Percentiles rank a stretch among this genome's conserved stretches.
phyloP scores from a whole-genome alignment of 345 rosid genomes.

The Anastatica hierochuntica region DNA sequence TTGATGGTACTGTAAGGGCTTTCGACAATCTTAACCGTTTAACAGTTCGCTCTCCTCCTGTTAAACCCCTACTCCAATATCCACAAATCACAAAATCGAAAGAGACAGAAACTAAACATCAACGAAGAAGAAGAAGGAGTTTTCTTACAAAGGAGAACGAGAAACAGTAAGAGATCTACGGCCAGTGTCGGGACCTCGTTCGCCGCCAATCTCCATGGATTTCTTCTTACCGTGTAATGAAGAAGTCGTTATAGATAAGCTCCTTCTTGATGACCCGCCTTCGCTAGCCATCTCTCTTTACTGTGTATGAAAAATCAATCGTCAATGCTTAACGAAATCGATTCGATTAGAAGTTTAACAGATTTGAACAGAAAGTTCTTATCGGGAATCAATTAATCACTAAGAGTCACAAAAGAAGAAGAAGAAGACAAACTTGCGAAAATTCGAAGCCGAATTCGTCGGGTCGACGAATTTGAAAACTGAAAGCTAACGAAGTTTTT shows the following conservation, averaged over 20 bases:
- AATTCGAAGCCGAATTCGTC: too few species aligned
- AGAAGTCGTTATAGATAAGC: slow-evolving; percentile 37
- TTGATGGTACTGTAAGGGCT: slow-evolving; percentile 88
- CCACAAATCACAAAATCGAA: neutral
- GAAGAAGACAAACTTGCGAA: slow-evolving; percentile 7
- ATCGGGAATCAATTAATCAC: too few species aligned
- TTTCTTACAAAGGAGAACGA: slow-evolving; percentile 61
- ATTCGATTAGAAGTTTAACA: too few species aligned
- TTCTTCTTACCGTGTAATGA: slow-evolving; percentile 48
- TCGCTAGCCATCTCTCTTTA: slow-evolving; percentile 77
- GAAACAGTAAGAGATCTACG: slow-evolving; percentile 55
- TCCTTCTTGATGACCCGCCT: slow-evolving; percentile 61
- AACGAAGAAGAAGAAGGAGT: too few species aligned
- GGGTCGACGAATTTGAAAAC: too few species aligned
- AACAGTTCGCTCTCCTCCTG: slow-evolving; percentile 92
- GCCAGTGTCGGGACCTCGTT: slow-evolving; percentile 36
- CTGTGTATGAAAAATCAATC: slow-evolving; percentile 4
- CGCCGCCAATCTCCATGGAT: slow-evolving; percentile 34
- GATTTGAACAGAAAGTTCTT: too few species aligned
- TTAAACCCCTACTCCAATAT: slow-evolving; percentile 47
- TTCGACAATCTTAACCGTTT: slow-evolving; percentile 63
- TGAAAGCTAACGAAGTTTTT: slow-evolving; percentile 8
- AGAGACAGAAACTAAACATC: neutral
- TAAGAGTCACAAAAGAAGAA: neutral
- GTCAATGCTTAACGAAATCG: slow-evolving; percentile 7